Conservation (phyloP, 176 grass and related monocot genomes). For the Hordeum vulgare region MorexV3_pseudomolecules_assembly NC_058521.1:536080120-536080619, state of each 20-base stretch:
- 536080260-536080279: background rate
- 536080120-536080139: too few relatives aligned
- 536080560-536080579: background rate
- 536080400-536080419: background rate
- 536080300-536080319: slow-evolving; percentile 12
- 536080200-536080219: too few relatives aligned
- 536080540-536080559: background rate
- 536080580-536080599: background rate
- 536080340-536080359: background rate
- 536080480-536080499: background rate
- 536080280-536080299: background rate
- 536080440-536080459: background rate
- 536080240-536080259: background rate
- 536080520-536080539: background rate
- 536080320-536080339: background rate
- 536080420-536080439: background rate
- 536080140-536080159: too few relatives aligned
- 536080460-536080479: background rate
- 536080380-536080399: background rate
- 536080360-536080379: background rate
- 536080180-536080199: too few relatives aligned
- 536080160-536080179: too few relatives aligned
- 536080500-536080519: background rate
- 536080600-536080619: background rate
- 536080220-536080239: too few relatives aligned